Percentiles rank a stretch among this genome's conserved stretches.
phyloP scores from a whole-genome alignment of 2,329 filamentous ascomycete genomes.

The Didymella lethalis region DNA sequence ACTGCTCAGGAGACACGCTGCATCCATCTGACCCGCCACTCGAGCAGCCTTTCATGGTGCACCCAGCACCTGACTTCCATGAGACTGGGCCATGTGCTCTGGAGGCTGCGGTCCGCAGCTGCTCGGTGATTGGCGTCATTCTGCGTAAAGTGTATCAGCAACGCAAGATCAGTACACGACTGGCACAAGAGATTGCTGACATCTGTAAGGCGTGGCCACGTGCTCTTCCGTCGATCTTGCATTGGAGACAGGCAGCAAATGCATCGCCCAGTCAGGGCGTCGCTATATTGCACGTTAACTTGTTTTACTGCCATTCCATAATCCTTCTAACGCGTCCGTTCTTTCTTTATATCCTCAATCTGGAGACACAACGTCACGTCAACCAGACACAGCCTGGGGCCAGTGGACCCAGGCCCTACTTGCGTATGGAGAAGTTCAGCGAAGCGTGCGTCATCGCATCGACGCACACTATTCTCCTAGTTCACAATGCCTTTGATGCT shows the following conservation, averaged over 20 bases:
- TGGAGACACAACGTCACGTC: conserved; percentile 49
- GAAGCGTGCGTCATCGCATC: conserved; percentile 55
- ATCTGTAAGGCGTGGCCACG: conserved; percentile 62
- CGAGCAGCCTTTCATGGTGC: conserved; percentile 29
- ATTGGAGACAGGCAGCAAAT: conserved; percentile 60
- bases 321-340: conserved; percentile 71
- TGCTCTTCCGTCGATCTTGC: conserved; percentile 58
- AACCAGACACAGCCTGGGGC: conserved; percentile 35
- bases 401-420: conserved; percentile 39
- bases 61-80: conserved; percentile 33
- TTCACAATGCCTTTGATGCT: conserved; percentile 53
- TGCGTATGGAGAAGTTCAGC: conserved; percentile 59
- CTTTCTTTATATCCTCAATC: conserved; percentile 65
- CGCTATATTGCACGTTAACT: conserved; percentile 68
- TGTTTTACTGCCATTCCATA: conserved; percentile 69
- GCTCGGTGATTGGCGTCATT: conserved; percentile 65
- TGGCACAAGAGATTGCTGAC: conserved; percentile 65
- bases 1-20: conserved; percentile 63
- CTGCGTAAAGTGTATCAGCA: conserved; percentile 68
- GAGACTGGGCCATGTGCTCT: conserved; percentile 55
- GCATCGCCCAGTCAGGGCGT: conserved; percentile 61
- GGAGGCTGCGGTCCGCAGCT: conserved; percentile 65
- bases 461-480: conserved; percentile 51
- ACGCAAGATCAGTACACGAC: conserved; percentile 64
- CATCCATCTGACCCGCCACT: conserved; percentile 39